Base-by-base conservation (phyloP, 768 basidiomycete genomes). In the Tricholoma saponaceum region DNA sequence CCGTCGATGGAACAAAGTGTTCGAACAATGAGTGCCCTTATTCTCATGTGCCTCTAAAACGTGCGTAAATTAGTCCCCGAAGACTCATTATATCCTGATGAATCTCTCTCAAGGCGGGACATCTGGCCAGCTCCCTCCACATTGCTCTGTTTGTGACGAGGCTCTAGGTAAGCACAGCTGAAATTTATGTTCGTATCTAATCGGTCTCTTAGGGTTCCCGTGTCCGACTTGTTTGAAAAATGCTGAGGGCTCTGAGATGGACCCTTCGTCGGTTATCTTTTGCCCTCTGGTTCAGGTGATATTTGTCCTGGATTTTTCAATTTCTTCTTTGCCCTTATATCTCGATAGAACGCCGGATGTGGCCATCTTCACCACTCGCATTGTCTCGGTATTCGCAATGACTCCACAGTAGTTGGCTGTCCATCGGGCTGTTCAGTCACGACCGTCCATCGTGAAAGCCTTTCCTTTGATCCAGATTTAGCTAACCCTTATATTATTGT, bases 291-390 rank as follows among this genome's bases (percentile, higher is more conserved):
- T 70, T 49, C 55, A 65, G 60, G 69, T 64, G 39, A 56, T 26
- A 55, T 37, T 13, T 20, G n/a, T 39, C 13, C n/a, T 10, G 12
- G 28, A 8, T 28, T 28, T 8, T 47, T 28, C n/a, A n/a, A 13
- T 18, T 14, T 44, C 33, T 8, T 49, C 22, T 20, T 20, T 49
- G 23, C 54, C 26, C 8, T 35, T 49, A 13, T 4, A 16, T 13
- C 23, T 39, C 51, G 49, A 13, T 32, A 70, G 69, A 70, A 70
- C 43, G 67, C 67, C 20, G 65, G 64, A 5, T 70, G 69, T 46
- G 61, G 60, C 3, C 67, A 70, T 50, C 43, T 68, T 5, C 69
- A 70, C 44, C 69, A 70, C 46, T 65, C 69, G 1, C 69, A 70
- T 51, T 70, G 69, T 53, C 33, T 70, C 13, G 66, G 64, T 8